phyloP scores from a whole-genome alignment of 345 rosid species.

The Eucalyptus erythrocorys region DNA sequence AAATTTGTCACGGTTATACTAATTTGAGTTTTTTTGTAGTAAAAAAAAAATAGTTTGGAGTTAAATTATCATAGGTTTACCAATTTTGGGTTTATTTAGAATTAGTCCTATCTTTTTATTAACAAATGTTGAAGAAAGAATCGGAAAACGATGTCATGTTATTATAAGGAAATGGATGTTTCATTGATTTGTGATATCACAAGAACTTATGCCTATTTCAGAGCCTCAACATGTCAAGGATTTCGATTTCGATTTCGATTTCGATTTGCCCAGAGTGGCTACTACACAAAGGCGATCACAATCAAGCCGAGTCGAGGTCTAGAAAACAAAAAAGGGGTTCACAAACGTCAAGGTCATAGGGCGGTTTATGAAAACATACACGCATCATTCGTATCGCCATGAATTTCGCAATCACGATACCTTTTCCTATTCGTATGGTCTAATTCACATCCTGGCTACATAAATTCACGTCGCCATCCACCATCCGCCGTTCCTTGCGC shows the following conservation, averaged over 20 bases:
- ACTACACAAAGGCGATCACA: not conserved
- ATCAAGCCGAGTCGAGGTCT: not conserved
- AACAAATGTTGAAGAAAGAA: not conserved
- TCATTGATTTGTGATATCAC: not conserved
- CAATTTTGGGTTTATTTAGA: too few relatives aligned
- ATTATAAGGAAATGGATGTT: not conserved
- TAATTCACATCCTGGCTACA: not conserved
- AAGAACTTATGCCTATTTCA: not conserved
- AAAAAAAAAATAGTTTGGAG: too few relatives aligned
- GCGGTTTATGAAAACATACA: not conserved
- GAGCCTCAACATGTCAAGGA: not conserved
- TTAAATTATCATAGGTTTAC: too few relatives aligned
- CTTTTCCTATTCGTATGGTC: not conserved
- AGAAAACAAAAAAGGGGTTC: not conserved
- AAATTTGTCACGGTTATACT: too few relatives aligned
- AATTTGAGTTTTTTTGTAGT: too few relatives aligned
- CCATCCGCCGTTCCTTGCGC: not conserved
- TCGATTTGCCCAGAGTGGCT: not conserved
- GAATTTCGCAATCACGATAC: not conserved
- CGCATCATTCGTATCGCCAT: not conserved
- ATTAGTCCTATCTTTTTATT: not conserved
- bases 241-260: not conserved
- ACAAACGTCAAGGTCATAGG: not conserved
- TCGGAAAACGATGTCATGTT: not conserved
- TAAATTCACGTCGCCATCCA: not conserved